A percentile compares a stretch with the other conserved stretches of the same genome.
Evolutionary conservation across 208 protist genomes (phyloP).

Genomic region (Crithidia thermophila): DNA sequence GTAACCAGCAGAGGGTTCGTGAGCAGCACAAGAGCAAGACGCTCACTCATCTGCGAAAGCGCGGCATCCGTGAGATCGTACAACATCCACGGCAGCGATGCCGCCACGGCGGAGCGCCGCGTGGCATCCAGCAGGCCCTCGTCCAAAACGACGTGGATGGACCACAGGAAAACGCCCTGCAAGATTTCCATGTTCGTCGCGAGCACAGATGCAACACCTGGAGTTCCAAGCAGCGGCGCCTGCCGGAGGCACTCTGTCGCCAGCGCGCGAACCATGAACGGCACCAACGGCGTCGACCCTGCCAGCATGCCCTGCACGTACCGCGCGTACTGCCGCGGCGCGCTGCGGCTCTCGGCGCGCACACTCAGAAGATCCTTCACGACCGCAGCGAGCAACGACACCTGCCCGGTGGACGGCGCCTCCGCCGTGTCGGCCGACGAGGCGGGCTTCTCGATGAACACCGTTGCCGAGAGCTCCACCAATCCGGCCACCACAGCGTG

Average conservation of each 20-base stretch:
- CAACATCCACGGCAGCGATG: slow-evolving; percentile 16
- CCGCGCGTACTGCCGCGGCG: slow-evolving; percentile 24
- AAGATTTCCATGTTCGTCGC: slow-evolving; percentile 23
- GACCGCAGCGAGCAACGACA: slow-evolving; percentile 17
- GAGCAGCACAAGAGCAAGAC: slow-evolving; percentile 9
- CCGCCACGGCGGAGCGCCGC: slow-evolving; percentile 6
- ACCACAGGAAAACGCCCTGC: slow-evolving; percentile 23
- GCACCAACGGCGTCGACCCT: slow-evolving; percentile 14
- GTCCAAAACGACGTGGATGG: slow-evolving; percentile 25
- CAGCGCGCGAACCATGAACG: slow-evolving; percentile 20
- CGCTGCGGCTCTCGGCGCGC: slow-evolving; percentile 14
- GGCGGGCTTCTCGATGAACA: slow-evolving; percentile 13
- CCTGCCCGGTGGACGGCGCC: background rate
- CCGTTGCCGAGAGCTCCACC: slow-evolving; percentile 14
- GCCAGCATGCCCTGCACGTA: slow-evolving; percentile 29
- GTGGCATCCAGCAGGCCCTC: slow-evolving; percentile 22
- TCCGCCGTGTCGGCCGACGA: background rate
- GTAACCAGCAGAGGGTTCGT: background rate
- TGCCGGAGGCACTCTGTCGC: slow-evolving; percentile 14
- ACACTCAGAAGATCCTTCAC: slow-evolving; percentile 29
- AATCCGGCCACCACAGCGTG: slow-evolving; percentile 23
- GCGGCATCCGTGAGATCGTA: slow-evolving; percentile 15
- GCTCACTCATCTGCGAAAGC: slow-evolving; percentile 16
- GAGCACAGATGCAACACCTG: slow-evolving; percentile 3
- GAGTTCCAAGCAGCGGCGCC: slow-evolving; percentile 9